phyloP scores from a whole-genome alignment of 2,329 filamentous ascomycete species.

The Cercospora sojina region DNA sequence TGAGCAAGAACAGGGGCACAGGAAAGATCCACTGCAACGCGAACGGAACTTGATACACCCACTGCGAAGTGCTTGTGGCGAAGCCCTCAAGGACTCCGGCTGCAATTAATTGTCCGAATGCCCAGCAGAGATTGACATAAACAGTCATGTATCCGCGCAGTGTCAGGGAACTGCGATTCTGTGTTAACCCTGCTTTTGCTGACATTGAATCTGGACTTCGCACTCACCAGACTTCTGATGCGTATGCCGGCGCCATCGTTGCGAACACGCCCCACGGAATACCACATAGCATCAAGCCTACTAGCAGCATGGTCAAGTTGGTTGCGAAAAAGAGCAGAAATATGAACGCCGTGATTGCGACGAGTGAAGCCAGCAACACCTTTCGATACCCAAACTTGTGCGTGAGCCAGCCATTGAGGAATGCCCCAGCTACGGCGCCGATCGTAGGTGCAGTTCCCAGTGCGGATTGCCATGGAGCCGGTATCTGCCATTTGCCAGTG shows the following conservation, averaged over 20 bases:
- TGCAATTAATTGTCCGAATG: conserved; percentile 48
- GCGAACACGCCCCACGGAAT: conserved; percentile 21
- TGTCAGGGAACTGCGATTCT: conserved; percentile 41
- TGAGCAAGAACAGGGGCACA: conserved; percentile 31
- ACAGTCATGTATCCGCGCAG: conserved; percentile 59
- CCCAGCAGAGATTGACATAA: conserved; percentile 50
- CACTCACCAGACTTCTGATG: conserved; percentile 18
- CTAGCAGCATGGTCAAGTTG: conserved; percentile 32
- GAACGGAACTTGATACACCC: conserved; percentile 43
- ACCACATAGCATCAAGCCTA: conserved; percentile 37
- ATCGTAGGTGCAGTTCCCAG: conserved; percentile 52
- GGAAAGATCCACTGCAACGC: conserved; percentile 42
- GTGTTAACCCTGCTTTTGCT: neutral
- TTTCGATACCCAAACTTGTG: conserved; percentile 19
- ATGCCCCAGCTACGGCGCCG: conserved; percentile 54
- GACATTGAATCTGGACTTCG: neutral
- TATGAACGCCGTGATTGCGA: conserved; percentile 44
- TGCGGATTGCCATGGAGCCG: conserved; percentile 39
- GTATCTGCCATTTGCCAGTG: conserved; percentile 27
- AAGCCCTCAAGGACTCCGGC: conserved; percentile 36
- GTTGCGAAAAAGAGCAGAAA: conserved; percentile 18
- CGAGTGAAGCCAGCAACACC: conserved; percentile 17
- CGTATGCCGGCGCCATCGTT: conserved; percentile 18
- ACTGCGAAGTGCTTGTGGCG: conserved; percentile 24
- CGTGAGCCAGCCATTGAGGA: conserved; percentile 54